Evolutionary conservation across 345 rosid genomes (phyloP).

Genomic region (Limnanthes douglasii): DNA sequence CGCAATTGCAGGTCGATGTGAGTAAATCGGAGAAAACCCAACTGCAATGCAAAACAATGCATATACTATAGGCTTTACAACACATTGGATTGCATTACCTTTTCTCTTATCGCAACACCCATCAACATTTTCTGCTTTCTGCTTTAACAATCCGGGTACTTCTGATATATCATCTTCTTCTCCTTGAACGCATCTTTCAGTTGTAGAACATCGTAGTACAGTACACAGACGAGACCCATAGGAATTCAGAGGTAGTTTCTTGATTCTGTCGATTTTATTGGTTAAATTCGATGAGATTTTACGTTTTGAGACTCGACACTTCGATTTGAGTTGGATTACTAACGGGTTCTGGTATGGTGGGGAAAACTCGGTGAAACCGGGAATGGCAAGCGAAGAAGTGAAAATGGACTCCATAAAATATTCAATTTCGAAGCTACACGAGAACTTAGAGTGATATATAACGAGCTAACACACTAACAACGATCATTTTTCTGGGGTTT

Average conservation of each 20-base stretch:
- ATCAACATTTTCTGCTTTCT: conserved; percentile 8
- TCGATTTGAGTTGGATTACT: conserved; percentile 13
- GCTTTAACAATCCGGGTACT: conserved; percentile 7
- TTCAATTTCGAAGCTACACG: too few relatives aligned
- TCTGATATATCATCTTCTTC: conserved; percentile 5
- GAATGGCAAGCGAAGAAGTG: conserved; percentile 17
- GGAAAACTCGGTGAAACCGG: conserved; percentile 19
- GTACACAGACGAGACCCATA: conserved; percentile 11
- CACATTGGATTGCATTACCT: conserved; percentile 14
- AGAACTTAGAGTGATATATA: too few relatives aligned
- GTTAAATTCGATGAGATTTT: conserved; percentile 5
- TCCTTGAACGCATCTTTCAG: conserved; percentile 7
- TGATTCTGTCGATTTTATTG: conserved; percentile 4
- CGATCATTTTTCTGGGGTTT: too few relatives aligned
- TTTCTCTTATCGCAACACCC: conserved; percentile 9
- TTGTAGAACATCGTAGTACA: conserved; percentile 9
- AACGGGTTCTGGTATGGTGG: conserved; percentile 9
- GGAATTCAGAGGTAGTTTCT: conserved; percentile 10
- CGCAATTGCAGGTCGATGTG: conserved; percentile 39
- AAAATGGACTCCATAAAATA: conserved; percentile 35
- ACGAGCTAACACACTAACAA: too few relatives aligned
- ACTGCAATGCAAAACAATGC: conserved; percentile 46
- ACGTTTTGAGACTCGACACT: conserved; percentile 11
- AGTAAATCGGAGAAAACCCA: conserved; percentile 36
- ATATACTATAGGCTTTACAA: conserved; percentile 30